Evolutionary conservation across 257 asterid genomes (phyloP).

Genomic region (Capsicum chinense): DNA sequence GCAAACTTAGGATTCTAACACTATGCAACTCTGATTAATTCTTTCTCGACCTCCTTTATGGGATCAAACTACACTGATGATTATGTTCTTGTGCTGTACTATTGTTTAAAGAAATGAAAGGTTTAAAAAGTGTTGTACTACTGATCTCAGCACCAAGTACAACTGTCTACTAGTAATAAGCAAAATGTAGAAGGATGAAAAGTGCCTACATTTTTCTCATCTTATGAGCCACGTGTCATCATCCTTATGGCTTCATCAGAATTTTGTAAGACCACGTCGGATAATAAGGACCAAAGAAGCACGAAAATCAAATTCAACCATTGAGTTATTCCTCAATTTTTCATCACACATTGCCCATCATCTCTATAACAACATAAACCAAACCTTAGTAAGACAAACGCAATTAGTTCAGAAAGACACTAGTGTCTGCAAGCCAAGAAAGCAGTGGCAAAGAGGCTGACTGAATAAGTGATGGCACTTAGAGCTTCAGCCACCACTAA

Average conservation of each 20-base stretch:
- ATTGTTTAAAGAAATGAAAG: background rate
- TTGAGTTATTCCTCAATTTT: slow-evolving; percentile 10
- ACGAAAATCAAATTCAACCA: background rate
- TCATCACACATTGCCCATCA: slow-evolving; percentile 37
- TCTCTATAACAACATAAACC: background rate
- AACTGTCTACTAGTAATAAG: background rate
- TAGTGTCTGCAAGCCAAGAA: too few relatives aligned
- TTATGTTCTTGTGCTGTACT: too few relatives aligned
- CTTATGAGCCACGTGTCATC: slow-evolving; percentile 40
- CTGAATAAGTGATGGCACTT: slow-evolving; percentile 60
- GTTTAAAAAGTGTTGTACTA: background rate
- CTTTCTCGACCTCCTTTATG: too few relatives aligned
- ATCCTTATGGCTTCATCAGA: background rate
- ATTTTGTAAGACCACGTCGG: slow-evolving; percentile 32
- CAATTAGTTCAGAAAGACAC: background rate
- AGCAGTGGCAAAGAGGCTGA: slow-evolving; percentile 43
- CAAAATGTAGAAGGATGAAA: background rate
- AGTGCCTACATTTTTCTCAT: slow-evolving; percentile 23
- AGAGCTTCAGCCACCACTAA: slow-evolving; percentile 80
- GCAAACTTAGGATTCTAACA: background rate
- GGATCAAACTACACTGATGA: too few relatives aligned
- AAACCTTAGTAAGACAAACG: background rate
- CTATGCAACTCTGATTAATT: too few relatives aligned
- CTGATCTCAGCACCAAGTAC: background rate
- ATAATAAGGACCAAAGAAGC: slow-evolving; percentile 24